These are phyloP conservation scores for Starmera dryadoides DNA, from an alignment of 805 yeast species.

Conservation along the genomic window DNA sequence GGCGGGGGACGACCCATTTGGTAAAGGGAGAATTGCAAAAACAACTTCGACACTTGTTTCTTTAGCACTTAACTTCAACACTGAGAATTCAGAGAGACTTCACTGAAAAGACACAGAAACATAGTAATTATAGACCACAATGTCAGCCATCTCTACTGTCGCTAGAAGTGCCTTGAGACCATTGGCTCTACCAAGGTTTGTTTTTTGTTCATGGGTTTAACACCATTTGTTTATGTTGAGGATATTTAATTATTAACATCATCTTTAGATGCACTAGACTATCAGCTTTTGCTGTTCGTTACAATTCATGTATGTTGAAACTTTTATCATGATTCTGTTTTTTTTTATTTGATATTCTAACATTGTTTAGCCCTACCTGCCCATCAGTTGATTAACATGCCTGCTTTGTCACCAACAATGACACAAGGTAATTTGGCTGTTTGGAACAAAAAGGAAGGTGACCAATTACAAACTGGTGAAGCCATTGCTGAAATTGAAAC, in stretches of 20 bases:
- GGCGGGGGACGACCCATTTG: too few species aligned
- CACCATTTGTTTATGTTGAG: neutral
- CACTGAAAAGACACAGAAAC: too few species aligned
- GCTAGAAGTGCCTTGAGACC: slow-evolving; percentile 8
- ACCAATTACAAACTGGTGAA: slow-evolving; percentile 84
- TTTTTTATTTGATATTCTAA: neutral
- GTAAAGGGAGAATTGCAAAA: too few species aligned
- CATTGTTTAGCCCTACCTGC: slow-evolving; percentile 45
- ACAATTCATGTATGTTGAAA: slow-evolving; percentile 11
- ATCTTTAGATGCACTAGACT: slow-evolving; percentile 15
- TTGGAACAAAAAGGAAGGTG: slow-evolving; percentile 91
- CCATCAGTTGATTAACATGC: slow-evolving; percentile 92
- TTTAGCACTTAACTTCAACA: too few species aligned
- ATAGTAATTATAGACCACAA: too few species aligned
- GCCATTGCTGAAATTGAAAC: slow-evolving; percentile 95
- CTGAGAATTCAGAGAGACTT: too few species aligned
- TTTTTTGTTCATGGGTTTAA: neutral
- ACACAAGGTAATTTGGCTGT: slow-evolving; percentile 86
- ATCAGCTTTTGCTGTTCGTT: slow-evolving; percentile 13
- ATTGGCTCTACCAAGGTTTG: slow-evolving; percentile 13
- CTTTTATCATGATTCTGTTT: neutral
- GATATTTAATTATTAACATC: neutral
- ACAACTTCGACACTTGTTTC: too few species aligned
- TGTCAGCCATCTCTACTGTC: slow-evolving; percentile 15
- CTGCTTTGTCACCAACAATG: slow-evolving; percentile 99